Evolutionary conservation across 495 filamentous ascomycete genomes (phyloP).

Genomic region (Penicillium crystallinum): DNA sequence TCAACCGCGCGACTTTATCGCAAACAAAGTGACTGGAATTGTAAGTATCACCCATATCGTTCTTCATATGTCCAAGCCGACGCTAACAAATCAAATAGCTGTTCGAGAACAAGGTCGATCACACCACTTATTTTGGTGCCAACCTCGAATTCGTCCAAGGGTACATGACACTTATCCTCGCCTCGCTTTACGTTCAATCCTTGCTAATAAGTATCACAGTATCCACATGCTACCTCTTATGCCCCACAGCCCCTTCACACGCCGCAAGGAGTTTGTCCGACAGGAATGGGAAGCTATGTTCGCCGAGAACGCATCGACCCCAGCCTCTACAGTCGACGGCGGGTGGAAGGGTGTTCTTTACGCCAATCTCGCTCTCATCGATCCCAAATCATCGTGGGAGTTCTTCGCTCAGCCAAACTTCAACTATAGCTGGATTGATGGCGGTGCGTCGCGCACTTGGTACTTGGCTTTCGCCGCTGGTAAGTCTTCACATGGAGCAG

Average conservation of each 20-base stretch:
- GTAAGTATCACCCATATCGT: constrained; percentile 29
- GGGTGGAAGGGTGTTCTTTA: constrained; percentile 87
- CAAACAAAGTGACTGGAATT: constrained; percentile 87
- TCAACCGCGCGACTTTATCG: constrained; percentile 70
- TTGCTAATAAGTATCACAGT: constrained; percentile 25
- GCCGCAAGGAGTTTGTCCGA: constrained; percentile 62
- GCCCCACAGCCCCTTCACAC: constrained; percentile 62
- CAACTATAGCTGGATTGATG: constrained; percentile 70
- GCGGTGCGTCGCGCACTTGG: constrained; percentile 83
- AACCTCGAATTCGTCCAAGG: constrained; percentile 82
- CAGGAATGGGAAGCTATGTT: constrained; percentile 89
- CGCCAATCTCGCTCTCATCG: constrained; percentile 72
- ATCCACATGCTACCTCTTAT: constrained; percentile 96
- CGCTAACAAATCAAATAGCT: constrained; percentile 41
- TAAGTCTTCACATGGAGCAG: constrained; percentile 20
- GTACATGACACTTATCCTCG: constrained; percentile 20
- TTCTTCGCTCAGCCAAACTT: constrained; percentile 70
- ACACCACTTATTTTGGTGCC: constrained; percentile 86
- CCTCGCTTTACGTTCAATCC: not conserved
- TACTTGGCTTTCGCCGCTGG: constrained; percentile 78
- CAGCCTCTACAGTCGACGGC: constrained; percentile 55
- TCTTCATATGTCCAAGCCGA: not conserved
- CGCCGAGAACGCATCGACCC: constrained; percentile 32
- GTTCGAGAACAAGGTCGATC: constrained; percentile 96
- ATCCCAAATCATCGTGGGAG: constrained; percentile 62